Base-by-base conservation (phyloP, 1,284 basidiomycete species). In the Ceratobasidium sp. region DNA sequence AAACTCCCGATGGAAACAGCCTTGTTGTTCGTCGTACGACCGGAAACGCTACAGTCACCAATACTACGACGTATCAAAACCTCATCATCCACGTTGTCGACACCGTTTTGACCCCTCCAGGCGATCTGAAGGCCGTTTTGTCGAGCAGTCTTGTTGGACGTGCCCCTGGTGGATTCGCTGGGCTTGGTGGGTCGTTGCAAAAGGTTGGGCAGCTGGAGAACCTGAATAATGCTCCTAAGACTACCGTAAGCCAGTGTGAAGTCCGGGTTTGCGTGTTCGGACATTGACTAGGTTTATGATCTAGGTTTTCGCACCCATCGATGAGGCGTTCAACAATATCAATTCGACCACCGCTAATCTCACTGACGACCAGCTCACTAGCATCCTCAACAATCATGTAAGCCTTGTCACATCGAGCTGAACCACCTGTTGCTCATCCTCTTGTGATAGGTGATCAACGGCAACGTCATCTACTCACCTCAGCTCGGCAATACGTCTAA, bases 401-500 rank as follows among this genome's bases (percentile, higher is more conserved):
- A 82, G 84, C 6, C 77, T 23, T 39, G 40, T 40, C 23, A 20
- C 18, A 13, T 4, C 61, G 20, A 49, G 46, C 18, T 7, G 4
- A 42, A 15, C 20, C 20, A 40, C 13, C 7, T 33, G 26, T 33
- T 23, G 61, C 61, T 63, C 20, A 63, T 39, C 6, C 39, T 44
- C 23, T 56, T 40, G 55, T 9, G 12, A 63, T 55, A 86, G 82
- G 82, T 84, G 55, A 68, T 84, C 75, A 84, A 83, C 78, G 83
- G 83, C n/a, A 83, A 82, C 39, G 82, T 84, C 23, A 82, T 83
- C 46, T 87, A 86, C 82, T 86, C 85, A 5, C 84, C 83, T 66
- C 72, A 79, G 3, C 80, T 85, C 53, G 69, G 79, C n/a, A 73
- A 81, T n/a, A 72, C 78, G 49, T 61, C 66, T n/a, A 84, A 82